Conservation (phyloP, 2,329 filamentous ascomycete species). For the Plectosphaerella sp. region DNA sequence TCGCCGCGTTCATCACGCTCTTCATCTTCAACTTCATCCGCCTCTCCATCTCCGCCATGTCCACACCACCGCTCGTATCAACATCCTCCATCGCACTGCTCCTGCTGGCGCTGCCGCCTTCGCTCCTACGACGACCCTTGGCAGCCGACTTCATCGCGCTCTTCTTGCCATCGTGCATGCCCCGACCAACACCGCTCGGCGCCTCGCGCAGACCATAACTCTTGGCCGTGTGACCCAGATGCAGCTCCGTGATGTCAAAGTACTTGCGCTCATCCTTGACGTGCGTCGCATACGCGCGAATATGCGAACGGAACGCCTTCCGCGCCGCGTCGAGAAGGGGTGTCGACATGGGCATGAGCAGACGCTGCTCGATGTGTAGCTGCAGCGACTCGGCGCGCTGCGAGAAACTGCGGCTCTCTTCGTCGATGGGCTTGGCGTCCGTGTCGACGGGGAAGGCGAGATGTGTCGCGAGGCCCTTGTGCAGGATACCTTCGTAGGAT, state of each 20-base stretch:
- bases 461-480: conserved; percentile 60
- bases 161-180: conserved; percentile 42
- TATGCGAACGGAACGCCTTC: conserved; percentile 84
- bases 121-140: conserved; percentile 10
- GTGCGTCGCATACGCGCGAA: conserved; percentile 93
- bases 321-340: conserved; percentile 75
- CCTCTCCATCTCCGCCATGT: conserved; percentile 47
- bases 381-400: conserved; percentile 51
- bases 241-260: conserved; percentile 88
- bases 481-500: conserved; percentile 50
- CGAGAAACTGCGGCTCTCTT: conserved; percentile 38
- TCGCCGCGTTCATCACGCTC: conserved; percentile 49
- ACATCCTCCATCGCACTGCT: conserved; percentile 14
- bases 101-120: conserved; percentile 14
- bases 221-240: conserved; percentile 91
- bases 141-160: conserved; percentile 26
- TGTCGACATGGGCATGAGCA: conserved; percentile 37
- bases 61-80: conserved; percentile 33
- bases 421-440: conserved; percentile 38
- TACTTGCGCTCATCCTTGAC: conserved; percentile 76
- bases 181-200: conserved; percentile 71
- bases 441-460: conserved; percentile 70
- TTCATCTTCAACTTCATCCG: conserved; percentile 62
- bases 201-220: conserved; percentile 86
- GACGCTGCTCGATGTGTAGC: conserved; percentile 55